Conservation (phyloP, 202 grass and related monocot species). For the Digitaria exilis region DNA sequence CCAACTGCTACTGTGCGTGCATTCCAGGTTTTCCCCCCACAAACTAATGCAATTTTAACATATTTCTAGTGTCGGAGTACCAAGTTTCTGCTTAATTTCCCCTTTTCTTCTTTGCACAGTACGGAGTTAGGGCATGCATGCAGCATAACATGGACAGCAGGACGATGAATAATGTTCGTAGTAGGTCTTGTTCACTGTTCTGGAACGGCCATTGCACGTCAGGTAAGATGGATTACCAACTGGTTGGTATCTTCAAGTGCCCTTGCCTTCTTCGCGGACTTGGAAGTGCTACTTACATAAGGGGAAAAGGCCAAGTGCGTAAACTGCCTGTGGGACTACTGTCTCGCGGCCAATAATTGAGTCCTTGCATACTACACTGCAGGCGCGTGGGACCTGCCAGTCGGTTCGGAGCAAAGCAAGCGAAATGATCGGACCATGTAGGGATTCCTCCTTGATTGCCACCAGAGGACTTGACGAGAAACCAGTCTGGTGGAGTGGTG, state of each 20-base stretch:
- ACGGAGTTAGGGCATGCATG: not conserved
- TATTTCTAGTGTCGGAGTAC: not conserved
- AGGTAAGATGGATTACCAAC: not conserved
- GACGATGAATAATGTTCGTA: not conserved
- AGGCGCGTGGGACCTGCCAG: not conserved
- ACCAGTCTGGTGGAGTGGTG: not conserved
- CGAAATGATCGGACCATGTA: constrained; percentile 6
- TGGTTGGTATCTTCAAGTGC: not conserved
- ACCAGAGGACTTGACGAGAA: constrained; percentile 30
- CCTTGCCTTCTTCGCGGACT: not conserved
- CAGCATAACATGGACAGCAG: not conserved
- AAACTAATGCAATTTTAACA: not conserved
- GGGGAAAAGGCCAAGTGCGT: not conserved
- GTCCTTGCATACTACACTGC: not conserved
- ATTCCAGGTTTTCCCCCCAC: not conserved
- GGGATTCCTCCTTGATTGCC: constrained; percentile 14
- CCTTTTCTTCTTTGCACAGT: not conserved
- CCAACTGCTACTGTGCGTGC: not conserved
- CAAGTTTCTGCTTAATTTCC: not conserved
- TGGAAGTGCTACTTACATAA: not conserved
- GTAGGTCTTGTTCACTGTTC: not conserved
- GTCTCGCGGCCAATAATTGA: constrained; percentile 20
- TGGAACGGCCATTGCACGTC: not conserved
- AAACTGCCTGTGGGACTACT: not conserved
- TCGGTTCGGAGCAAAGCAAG: not conserved